Conservation (phyloP, 2,329 filamentous ascomycete genomes). For the Xylariales sp. region DNA sequence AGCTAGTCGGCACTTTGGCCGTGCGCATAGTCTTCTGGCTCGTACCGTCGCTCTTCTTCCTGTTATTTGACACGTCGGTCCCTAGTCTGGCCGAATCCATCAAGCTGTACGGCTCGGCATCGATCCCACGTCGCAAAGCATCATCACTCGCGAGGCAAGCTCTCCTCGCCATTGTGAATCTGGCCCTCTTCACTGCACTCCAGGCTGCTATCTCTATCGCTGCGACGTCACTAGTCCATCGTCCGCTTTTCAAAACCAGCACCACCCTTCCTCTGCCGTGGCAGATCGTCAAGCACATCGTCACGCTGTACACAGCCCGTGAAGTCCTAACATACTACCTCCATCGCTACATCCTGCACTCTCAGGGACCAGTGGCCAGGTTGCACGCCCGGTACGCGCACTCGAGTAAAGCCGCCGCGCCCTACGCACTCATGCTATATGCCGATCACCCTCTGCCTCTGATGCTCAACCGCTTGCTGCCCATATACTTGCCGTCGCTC, state of each 20-base stretch:
- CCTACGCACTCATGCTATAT: conserved; percentile 71
- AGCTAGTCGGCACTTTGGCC: conserved; percentile 76
- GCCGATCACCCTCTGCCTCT: conserved; percentile 76
- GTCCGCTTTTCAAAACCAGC: conserved; percentile 60
- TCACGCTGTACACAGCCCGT: conserved; percentile 57
- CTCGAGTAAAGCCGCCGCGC: conserved; percentile 61
- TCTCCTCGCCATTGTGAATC: conserved; percentile 59
- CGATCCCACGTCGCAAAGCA: conserved; percentile 60
- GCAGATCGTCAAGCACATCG: conserved; percentile 63
- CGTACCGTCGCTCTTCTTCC: conserved; percentile 76
- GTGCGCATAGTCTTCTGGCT: conserved; percentile 78
- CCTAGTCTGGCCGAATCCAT: conserved; percentile 76
- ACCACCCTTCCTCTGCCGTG: conserved; percentile 65
- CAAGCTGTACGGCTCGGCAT: conserved; percentile 71
- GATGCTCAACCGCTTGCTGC: conserved; percentile 71
- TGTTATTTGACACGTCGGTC: conserved; percentile 76
- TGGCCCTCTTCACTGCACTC: conserved; percentile 56
- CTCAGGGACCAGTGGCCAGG: conserved; percentile 51
- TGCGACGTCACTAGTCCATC: conserved; percentile 50
- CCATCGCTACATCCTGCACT: conserved; percentile 78
- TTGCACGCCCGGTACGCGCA: conserved; percentile 63
- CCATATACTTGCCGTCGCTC: conserved; percentile 73
- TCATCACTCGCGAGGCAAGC: conserved; percentile 52
- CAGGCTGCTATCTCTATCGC: conserved; percentile 58
- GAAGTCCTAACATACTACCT: conserved; percentile 77